A percentile compares a stretch with the other conserved stretches of the same genome.
Conservation (phyloP, 441 rosid genomes). For the Daphne laureola region DNA sequence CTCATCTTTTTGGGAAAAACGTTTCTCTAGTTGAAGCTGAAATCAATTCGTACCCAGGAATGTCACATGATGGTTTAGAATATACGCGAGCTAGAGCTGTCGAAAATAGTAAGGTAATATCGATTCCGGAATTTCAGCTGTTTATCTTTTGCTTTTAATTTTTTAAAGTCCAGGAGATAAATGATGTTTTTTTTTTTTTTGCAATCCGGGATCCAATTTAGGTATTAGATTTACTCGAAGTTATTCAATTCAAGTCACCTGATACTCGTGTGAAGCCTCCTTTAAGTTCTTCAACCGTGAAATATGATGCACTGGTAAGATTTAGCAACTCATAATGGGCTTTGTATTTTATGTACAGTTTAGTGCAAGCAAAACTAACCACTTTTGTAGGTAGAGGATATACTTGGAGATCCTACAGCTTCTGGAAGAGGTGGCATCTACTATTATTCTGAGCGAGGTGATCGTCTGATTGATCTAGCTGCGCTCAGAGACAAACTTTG, state of each 20-base stretch:
- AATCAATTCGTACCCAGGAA: constrained; percentile 26
- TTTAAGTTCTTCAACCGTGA: constrained; percentile 53
- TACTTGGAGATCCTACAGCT: constrained; percentile 62
- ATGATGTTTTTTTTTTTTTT: background rate
- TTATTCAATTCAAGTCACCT: constrained; percentile 86
- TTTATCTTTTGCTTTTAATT: background rate
- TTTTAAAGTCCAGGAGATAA: background rate
- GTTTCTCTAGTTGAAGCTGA: constrained; percentile 36
- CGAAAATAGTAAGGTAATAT: constrained; percentile 73
- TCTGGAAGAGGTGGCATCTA: constrained; percentile 79
- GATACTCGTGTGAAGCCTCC: constrained; percentile 69
- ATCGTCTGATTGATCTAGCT: constrained; percentile 83
- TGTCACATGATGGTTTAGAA: constrained; percentile 38
- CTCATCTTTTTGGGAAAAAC: constrained; percentile 77
- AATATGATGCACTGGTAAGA: constrained; percentile 71
- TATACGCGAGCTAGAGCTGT: constrained; percentile 48
- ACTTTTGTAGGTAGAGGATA: constrained; percentile 63
- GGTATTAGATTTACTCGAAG: constrained; percentile 88
- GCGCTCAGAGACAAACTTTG: constrained; percentile 77
- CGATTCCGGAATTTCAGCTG: background rate
- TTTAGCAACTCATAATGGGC: constrained; percentile 7
- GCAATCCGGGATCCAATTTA: constrained; percentile 25
- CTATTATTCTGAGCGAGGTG: constrained; percentile 92
- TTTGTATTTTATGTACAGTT: background rate
- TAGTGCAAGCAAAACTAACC: constrained; percentile 12